phyloP scores from a whole-genome alignment of 2,329 filamentous ascomycete species.

The Fusarium incarnatum region DNA sequence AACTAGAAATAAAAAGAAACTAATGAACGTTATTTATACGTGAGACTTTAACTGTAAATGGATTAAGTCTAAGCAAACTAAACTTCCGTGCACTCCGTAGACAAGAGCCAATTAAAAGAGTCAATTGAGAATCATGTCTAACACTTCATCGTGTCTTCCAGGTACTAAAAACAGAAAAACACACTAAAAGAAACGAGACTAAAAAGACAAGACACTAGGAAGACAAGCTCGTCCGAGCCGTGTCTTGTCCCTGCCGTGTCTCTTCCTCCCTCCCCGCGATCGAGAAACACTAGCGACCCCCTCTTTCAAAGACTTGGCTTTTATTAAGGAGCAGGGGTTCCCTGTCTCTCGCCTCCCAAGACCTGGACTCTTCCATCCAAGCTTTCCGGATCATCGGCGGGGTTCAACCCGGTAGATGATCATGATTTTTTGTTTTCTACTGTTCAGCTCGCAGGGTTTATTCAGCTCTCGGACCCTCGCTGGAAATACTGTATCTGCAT shows the following conservation, averaged over 20 bases:
- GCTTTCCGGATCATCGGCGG: neutral
- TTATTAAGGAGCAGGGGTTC: slow-evolving; percentile 1
- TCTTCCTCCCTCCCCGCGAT: slow-evolving; percentile 9
- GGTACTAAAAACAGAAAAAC: slow-evolving; percentile 4
- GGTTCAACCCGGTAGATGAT: neutral
- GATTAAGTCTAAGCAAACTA: neutral
- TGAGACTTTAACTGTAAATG: neutral
- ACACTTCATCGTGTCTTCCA: neutral
- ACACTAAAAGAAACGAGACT: neutral
- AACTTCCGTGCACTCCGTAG: neutral
- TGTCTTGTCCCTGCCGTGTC: neutral
- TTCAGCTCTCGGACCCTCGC: slow-evolving; percentile 16
- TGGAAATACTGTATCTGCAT: neutral
- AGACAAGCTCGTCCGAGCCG: neutral
- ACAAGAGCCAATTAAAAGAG: neutral
- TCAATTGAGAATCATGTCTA: slow-evolving; percentile 7
- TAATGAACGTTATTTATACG: slow-evolving; percentile 23
- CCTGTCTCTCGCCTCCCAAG: neutral
- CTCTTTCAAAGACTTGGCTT: neutral
- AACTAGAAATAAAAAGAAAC: neutral
- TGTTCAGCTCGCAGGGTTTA: slow-evolving; percentile 21
- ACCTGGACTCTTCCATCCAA: neutral
- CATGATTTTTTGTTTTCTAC: neutral
- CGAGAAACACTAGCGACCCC: slow-evolving; percentile 4
- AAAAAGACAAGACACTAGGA: neutral